Conservation (phyloP, 176 grass and related monocot species). For the Ampelocalamus luodianensis region DNA sequence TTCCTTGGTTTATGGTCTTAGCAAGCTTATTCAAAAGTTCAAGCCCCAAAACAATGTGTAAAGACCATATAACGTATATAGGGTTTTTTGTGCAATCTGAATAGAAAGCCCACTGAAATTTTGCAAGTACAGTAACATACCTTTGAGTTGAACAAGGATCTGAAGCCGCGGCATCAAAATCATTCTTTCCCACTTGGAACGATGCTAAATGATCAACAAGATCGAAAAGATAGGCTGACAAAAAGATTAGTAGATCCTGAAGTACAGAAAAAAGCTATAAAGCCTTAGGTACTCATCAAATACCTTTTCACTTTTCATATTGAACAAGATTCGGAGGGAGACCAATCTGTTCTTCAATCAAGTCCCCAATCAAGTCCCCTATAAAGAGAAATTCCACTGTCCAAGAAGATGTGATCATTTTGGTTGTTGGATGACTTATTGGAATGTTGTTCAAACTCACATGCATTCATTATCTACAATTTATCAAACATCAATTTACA, state of each 20-base stretch:
- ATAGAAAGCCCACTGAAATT: background rate
- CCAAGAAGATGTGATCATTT: slow-evolving; percentile 71
- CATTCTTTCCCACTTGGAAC: slow-evolving; percentile 45
- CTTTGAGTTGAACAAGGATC: slow-evolving; percentile 40
- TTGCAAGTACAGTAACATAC: slow-evolving; percentile 33
- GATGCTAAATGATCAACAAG: slow-evolving; percentile 41
- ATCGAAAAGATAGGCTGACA: slow-evolving; percentile 18
- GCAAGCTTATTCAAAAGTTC: background rate
- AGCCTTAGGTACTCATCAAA: background rate
- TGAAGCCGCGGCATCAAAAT: slow-evolving; percentile 21
- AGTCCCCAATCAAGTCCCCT: slow-evolving; percentile 52
- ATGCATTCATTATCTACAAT: slow-evolving; percentile 65
- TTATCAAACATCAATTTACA: slow-evolving; percentile 26
- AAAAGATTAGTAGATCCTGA: slow-evolving; percentile 32
- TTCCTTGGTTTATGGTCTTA: background rate
- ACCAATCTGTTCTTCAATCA: slow-evolving; percentile 55
- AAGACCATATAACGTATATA: no score
- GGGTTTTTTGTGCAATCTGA: slow-evolving; percentile 1
- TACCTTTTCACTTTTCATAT: slow-evolving; percentile 76
- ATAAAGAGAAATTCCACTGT: slow-evolving; percentile 65
- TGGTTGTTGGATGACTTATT: slow-evolving; percentile 60
- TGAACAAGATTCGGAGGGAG: slow-evolving; percentile 53
- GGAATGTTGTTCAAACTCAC: slow-evolving; percentile 62
- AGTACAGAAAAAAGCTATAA: slow-evolving; percentile 21
- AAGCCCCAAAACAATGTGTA: background rate